phyloP scores from a whole-genome alignment of 108 stramenopile genomes.

The Cyclotella sp. region DNA sequence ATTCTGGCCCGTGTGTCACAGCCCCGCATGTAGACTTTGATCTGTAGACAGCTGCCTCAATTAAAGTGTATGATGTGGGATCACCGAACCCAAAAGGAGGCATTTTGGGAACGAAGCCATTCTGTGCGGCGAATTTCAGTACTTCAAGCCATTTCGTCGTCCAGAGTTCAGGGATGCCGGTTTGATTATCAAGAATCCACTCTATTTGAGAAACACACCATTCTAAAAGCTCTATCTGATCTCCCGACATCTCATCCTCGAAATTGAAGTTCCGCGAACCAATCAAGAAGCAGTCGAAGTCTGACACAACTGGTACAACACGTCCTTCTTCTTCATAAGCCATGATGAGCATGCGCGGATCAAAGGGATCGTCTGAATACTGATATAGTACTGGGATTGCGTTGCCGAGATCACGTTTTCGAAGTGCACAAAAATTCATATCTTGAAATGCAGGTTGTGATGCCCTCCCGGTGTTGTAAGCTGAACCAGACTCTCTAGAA shows the following conservation, averaged over 20 bases:
- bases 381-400: constrained; percentile 56
- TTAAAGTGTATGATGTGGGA: constrained; percentile 51
- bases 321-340: constrained; percentile 63
- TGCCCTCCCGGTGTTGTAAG: constrained; percentile 48
- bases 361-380: constrained; percentile 42
- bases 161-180: constrained; percentile 45
- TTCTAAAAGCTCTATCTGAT: constrained; percentile 58
- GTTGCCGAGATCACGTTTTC: constrained; percentile 6
- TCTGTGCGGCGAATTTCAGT: constrained; percentile 28
- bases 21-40: constrained; percentile 47
- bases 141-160: constrained; percentile 63
- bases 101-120: constrained; percentile 44
- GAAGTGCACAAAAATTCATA: constrained; percentile 58
- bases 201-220: constrained; percentile 53
- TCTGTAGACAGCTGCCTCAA: constrained; percentile 44
- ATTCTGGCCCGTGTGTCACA: constrained; percentile 72
- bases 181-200: constrained; percentile 42
- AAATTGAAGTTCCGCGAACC: constrained; percentile 51
- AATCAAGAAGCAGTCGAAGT: constrained; percentile 67
- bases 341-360: constrained; percentile 52
- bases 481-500: constrained; percentile 25
- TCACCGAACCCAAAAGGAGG: constrained; percentile 66
- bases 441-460: constrained; percentile 63
- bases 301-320: constrained; percentile 60
- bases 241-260: constrained; percentile 40